Base-by-base conservation (phyloP, 2,329 filamentous ascomycete species). In the Calonectria crousiana region DNA sequence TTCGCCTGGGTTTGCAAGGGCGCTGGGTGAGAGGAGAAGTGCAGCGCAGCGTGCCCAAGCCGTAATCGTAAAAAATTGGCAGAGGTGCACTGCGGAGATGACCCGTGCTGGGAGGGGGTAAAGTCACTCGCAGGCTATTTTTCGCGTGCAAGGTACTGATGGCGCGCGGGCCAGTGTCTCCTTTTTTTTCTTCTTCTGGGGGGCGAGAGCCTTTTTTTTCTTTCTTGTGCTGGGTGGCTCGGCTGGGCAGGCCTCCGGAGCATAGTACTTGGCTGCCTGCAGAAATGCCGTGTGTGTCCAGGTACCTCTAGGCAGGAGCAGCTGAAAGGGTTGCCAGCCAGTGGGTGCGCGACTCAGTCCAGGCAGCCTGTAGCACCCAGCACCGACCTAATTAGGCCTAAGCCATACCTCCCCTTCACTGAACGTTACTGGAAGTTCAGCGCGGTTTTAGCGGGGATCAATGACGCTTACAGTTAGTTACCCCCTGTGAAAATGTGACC, bases 1-100 rank as follows among this genome's bases (percentile, higher is more conserved):
- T 89, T 89, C 87, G 84, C 86, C 67, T 85, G 81, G 82, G 79
- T 80, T 79, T 80, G 83, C 81, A 83, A 77, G 81, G 78, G 78
- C 76, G 74, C 72, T 74, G 78, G 74, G 75, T 65, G 66, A 67
- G 74, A 73, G 60, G 72, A 74, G 62, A 67, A 67, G 60, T 67
- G 72, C 60, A 60, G 72, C 58, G n/a, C 66, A 52, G 67, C 32
- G 64, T 58, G 71, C 67, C 66, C 60, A 70, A 77, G 69, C 74
- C 62, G 71, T 69, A 74, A 62, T 47, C 64, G 51, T 49, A 56
- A 53, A 69, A 71, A 74, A 75, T 69, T 66, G 58, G 73, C 67
- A 70, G 67, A 71, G 69, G 75, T 77, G 77, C 74, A n/a, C 58
- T 44, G 49, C 53, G 66, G 71, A 69, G 77, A 79, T 80, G 80